These are phyloP conservation scores for Aureobasidium namibiae DNA, from an alignment of 2,329 filamentous ascomycete genomes.

Conservation along the genomic window DNA sequence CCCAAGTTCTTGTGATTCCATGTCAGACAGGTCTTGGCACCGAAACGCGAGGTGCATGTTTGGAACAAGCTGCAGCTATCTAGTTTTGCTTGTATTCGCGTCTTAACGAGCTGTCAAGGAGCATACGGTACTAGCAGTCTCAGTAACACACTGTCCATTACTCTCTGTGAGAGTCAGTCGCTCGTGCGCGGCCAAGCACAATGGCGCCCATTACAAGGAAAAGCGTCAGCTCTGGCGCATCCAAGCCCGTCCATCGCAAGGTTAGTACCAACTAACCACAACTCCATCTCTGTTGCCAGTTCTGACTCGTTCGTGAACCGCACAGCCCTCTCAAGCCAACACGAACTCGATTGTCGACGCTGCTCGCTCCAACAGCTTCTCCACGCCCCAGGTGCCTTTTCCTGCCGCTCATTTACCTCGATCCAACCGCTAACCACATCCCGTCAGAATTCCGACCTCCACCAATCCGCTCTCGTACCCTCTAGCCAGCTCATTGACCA, in stretches of 20 bases:
- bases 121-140: neutral
- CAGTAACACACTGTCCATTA: neutral
- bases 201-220: slow-evolving; percentile 11
- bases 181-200: neutral
- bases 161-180: neutral
- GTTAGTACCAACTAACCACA: slow-evolving; percentile 1
- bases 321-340: neutral
- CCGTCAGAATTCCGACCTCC: neutral
- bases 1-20: neutral
- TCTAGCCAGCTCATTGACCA: slow-evolving; percentile 42
- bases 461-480: slow-evolving; percentile 15
- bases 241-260: slow-evolving; percentile 13
- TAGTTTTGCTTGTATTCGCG: neutral
- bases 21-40: neutral
- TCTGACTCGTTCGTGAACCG: neutral
- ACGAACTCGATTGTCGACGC: neutral
- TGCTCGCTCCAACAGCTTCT: neutral
- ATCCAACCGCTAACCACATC: neutral
- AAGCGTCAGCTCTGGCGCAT: neutral
- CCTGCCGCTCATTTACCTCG: neutral
- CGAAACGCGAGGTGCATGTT: neutral
- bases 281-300: too few species aligned
- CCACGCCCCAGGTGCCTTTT: neutral
- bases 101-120: neutral
- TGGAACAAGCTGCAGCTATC: neutral